Percentiles rank a stretch among this genome's conserved stretches.
These are phyloP conservation scores for Ogataea wickerhamii DNA, from an alignment of 805 yeast species.

Conservation along the genomic window DNA sequence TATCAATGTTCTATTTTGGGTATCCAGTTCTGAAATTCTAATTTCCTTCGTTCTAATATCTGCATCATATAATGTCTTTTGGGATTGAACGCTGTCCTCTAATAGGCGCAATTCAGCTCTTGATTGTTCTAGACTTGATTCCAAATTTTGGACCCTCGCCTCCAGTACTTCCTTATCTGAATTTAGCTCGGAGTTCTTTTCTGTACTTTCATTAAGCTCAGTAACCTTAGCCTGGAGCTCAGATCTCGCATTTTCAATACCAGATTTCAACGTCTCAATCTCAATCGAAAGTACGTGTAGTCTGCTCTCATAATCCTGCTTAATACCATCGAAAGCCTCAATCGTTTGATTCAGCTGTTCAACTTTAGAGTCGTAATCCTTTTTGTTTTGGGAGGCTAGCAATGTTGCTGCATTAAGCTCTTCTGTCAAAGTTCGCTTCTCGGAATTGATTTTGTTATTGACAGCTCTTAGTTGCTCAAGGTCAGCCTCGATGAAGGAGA, in stretches of 20 bases:
- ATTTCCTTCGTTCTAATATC: constrained; percentile 43
- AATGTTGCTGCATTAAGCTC: constrained; percentile 11
- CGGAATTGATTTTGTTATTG: constrained; percentile 10
- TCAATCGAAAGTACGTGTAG: constrained; percentile 31
- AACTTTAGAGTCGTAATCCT: constrained; percentile 13
- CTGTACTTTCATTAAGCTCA: constrained; percentile 30
- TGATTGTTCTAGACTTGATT: constrained; percentile 34
- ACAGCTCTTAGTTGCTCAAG: constrained; percentile 13
- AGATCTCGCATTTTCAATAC: constrained; percentile 15
- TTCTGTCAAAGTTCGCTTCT: constrained; percentile 12
- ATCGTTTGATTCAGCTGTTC: constrained; percentile 23
- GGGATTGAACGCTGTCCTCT: constrained; percentile 44
- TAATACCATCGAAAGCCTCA: constrained; percentile 24
- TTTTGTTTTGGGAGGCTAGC: neutral
- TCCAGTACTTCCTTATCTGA: constrained; percentile 20
- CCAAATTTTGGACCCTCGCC: constrained; percentile 33
- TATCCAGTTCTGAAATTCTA: constrained; percentile 52
- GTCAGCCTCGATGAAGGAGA: constrained; percentile 10
- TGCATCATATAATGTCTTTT: constrained; percentile 40
- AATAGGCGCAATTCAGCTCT: constrained; percentile 33
- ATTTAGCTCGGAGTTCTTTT: constrained; percentile 15
- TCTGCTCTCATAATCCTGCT: constrained; percentile 30
- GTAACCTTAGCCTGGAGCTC: constrained; percentile 22
- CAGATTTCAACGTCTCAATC: constrained; percentile 24
- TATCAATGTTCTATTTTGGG: constrained; percentile 66